These are phyloP conservation scores for Calonectria hongkongensis DNA, from an alignment of 2,329 filamentous ascomycete species.

Conservation along the genomic window DNA sequence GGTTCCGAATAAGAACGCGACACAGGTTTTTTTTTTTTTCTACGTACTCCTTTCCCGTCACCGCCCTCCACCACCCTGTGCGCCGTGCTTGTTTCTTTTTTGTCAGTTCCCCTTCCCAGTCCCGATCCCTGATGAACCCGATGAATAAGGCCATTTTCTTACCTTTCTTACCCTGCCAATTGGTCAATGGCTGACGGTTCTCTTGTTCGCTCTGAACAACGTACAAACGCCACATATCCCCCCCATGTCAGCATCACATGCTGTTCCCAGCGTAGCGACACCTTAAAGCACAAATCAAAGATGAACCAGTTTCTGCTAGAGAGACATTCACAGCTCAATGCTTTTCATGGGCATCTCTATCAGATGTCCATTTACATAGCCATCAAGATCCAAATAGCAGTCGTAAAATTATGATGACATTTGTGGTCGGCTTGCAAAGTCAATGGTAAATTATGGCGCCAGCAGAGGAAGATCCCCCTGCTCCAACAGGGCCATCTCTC, in stretches of 20 bases:
- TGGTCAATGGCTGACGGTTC: conserved; percentile 39
- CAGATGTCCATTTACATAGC: background rate
- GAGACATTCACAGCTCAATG: background rate
- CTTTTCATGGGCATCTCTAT: background rate
- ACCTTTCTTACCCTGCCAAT: conserved; percentile 42
- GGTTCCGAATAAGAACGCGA: conserved; percentile 55
- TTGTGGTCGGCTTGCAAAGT: background rate
- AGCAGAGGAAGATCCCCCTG: conserved; percentile 12
- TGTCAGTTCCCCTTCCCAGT: conserved; percentile 49
- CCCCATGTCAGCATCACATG: conserved; percentile 35
- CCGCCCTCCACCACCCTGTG: conserved; percentile 37
- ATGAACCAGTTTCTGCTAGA: background rate
- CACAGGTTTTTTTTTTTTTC: background rate
- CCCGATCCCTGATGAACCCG: conserved; percentile 49
- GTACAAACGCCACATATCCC: background rate
- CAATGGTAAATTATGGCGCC: conserved; percentile 4
- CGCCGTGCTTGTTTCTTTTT: conserved; percentile 42
- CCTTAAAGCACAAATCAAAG: background rate
- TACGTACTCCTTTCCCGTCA: conserved; percentile 18
- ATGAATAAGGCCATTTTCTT: conserved; percentile 54
- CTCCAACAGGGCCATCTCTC: conserved; percentile 6
- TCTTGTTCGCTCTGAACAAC: conserved; percentile 24
- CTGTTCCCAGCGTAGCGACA: background rate
- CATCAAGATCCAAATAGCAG: background rate
- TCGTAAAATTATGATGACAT: conserved; percentile 8